phyloP scores from a whole-genome alignment of 495 filamentous ascomycete species.

The Podospora appendiculata region DNA sequence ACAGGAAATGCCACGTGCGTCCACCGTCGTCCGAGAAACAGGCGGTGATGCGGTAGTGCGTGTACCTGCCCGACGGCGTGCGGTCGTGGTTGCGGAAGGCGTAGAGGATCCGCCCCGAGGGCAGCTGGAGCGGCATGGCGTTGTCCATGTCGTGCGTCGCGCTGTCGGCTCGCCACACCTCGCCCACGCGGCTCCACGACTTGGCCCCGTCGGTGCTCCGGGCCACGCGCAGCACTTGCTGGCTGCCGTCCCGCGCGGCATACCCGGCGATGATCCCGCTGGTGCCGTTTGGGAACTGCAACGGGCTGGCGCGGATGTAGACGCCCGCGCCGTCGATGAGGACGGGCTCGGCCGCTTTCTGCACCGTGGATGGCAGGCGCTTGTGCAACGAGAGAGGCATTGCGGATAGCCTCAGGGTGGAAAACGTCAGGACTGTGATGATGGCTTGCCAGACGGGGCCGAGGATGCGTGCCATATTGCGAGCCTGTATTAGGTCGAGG shows the following conservation, averaged over 20 bases:
- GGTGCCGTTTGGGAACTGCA: constrained; percentile 26
- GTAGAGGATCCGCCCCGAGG: constrained; percentile 41
- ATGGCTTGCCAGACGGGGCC: no score
- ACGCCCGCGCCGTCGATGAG: constrained; percentile 31
- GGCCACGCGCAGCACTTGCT: constrained; percentile 22
- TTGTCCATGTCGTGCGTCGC: constrained; percentile 51
- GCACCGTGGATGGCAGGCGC: not conserved
- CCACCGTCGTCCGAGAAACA: constrained; percentile 8
- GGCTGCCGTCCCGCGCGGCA: constrained; percentile 22
- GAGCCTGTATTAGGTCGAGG: no score
- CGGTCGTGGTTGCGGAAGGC: constrained; percentile 56
- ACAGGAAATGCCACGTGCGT: not conserved
- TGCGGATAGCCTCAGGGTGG: no score
- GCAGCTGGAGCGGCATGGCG: constrained; percentile 46
- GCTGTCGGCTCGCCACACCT: constrained; percentile 19
- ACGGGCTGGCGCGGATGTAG: constrained; percentile 35
- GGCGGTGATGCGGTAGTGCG: constrained; percentile 18
- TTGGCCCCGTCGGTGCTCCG: constrained; percentile 31
- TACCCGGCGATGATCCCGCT: constrained; percentile 36
- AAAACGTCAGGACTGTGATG: no score
- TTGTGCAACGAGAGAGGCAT: no score
- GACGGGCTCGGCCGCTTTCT: constrained; percentile 6
- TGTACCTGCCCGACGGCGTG: constrained; percentile 26
- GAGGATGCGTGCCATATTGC: no score
- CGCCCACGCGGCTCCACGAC: constrained; percentile 32